Base-by-base conservation (phyloP, 108 stramenopile species). In the Discostella stelligeroides region DNA sequence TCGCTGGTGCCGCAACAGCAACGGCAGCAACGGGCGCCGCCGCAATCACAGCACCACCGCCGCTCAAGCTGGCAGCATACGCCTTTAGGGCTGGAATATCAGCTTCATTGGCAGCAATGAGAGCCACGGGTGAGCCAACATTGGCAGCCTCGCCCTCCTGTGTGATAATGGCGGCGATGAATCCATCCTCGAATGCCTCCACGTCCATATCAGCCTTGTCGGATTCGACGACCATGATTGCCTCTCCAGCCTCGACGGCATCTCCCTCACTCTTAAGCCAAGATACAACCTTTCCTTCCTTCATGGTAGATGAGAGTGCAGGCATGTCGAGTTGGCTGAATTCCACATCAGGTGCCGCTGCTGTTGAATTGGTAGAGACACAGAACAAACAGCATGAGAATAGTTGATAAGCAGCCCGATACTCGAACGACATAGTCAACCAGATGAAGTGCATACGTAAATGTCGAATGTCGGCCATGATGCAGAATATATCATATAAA, bases 201-300 rank as follows among this genome's bases (percentile, higher is more conserved):
- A 97, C 94, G 70, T 98, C 98, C 98, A 98, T 98, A 71, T 98
- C 98, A 14, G 98, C 98, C 84, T 98, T 98, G 73, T 98, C 98
- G 54, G 88, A 91, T 81, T 98, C 97, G 11, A 98, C 96, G 38
- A 98, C 96, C 91, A 99, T 95, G 66, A 97, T 88, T 14, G 97
- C 91, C 68, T 99, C 97, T 3, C 97, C 97, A 8, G 92, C 87
- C 54, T 88, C 78, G 38, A 99, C 89, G 28, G 87, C 70, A 66
- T 97, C 97, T 46, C 97, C 97, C 51, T 94, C 92, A 11, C 77
- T 78, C 76, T 97, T 96, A 38, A 95, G 75, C 98, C 98, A 98
- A 23, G 95, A 90, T 17, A 98, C 98, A 49, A 98, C 92, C 68
- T 95, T 97, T 23, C 98, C 98, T 71, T 95, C 95, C 68, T 96